A percentile compares a stretch with the other conserved stretches of the same genome.
phyloP scores from a whole-genome alignment of 495 filamentous ascomycete genomes.

The Penicillium coffeae region DNA sequence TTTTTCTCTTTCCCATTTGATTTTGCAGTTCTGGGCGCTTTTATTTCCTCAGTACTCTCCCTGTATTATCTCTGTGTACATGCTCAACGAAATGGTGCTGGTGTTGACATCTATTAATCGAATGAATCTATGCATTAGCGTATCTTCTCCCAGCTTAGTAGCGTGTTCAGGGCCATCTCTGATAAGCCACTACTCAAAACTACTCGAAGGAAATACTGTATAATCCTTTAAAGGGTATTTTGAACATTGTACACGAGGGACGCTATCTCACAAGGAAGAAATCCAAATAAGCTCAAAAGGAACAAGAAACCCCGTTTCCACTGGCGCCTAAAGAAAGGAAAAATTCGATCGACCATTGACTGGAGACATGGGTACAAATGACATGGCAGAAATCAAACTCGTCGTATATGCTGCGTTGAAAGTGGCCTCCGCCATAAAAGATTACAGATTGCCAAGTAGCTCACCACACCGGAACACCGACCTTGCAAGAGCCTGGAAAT shows the following conservation, averaged over 20 bases:
- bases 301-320: conserved; percentile 17
- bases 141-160: too few species aligned
- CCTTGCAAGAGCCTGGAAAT: not conserved
- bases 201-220: conserved; percentile 4
- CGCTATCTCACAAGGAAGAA: conserved; percentile 35
- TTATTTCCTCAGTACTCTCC: conserved; percentile 6
- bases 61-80: conserved; percentile 27
- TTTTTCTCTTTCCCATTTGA: conserved; percentile 4
- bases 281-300: conserved; percentile 11
- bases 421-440: conserved; percentile 11
- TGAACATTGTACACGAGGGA: conserved; percentile 41
- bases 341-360: conserved; percentile 10
- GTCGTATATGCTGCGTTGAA: conserved; percentile 20
- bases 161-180: too few species aligned
- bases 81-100: conserved; percentile 22
- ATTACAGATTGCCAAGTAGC: not conserved
- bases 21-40: conserved; percentile 12
- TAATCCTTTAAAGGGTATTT: conserved; percentile 37
- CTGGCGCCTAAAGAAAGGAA: conserved; percentile 21
- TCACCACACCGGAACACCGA: not conserved
- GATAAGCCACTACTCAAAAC: not conserved
- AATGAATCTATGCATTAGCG: conserved; percentile 19
- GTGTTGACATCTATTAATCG: conserved; percentile 13
- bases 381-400: conserved; percentile 27
- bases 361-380: conserved; percentile 33